Evolutionary conservation across 2,329 filamentous ascomycete genomes (phyloP).

Genomic region (Coniochaeta sp.): DNA sequence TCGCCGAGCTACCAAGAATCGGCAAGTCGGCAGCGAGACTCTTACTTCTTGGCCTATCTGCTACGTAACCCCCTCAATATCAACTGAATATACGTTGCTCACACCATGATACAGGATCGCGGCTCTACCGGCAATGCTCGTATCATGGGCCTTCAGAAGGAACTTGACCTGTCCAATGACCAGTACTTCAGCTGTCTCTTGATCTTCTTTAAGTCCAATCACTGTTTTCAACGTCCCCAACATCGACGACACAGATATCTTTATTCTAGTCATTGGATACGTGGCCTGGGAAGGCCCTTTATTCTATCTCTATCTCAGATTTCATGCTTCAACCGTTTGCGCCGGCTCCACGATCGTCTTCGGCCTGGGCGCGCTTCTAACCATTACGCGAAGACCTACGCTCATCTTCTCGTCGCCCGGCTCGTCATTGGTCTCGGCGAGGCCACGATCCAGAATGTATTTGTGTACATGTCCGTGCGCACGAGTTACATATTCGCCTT

Average conservation of each 20-base stretch:
- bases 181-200: not conserved
- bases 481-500: not conserved
- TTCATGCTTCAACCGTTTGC: not conserved
- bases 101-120: not conserved
- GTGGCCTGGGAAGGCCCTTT: not conserved
- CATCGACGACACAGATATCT: too few species aligned
- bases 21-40: conserved; percentile 12
- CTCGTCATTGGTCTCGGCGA: not conserved
- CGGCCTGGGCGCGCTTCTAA: not conserved
- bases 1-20: conserved; percentile 22
- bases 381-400: not conserved
- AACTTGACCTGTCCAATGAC: not conserved
- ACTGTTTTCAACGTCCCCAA: not conserved
- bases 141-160: not conserved
- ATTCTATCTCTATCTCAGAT: not conserved
- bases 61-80: not conserved
- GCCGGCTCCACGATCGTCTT: not conserved
- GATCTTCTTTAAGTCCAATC: not conserved
- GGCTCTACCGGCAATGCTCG: not conserved
- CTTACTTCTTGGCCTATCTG: not conserved
- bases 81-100: too few species aligned
- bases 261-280: not conserved
- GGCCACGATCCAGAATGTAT: not conserved
- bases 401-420: not conserved
- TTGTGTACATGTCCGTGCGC: not conserved